Base-by-base conservation (phyloP, 805 yeast species). In the Yarrowia sp. region DNA sequence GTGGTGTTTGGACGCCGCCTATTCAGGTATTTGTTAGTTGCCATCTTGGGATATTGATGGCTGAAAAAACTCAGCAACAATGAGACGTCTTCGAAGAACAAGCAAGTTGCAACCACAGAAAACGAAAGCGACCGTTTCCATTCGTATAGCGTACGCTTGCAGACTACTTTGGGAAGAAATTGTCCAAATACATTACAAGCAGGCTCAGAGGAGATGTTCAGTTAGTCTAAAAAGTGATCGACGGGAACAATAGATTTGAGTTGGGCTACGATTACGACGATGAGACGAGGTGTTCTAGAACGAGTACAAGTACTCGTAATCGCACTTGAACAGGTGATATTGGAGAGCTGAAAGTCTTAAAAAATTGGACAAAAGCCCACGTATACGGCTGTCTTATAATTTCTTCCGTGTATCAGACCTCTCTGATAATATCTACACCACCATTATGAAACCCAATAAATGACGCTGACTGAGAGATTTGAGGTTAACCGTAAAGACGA, bases 391-490 rank as follows among this genome's bases (percentile, higher is more conserved):
- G 30, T 24, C 30, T 24, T 24, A 24, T 24, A 24, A 24, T 24
- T 24, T 24, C 30, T 7, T 5, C 30, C 30, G 30, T 24, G 0
- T 24, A 24, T n/a, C 30, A 24, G 7, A 1, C 30, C 30, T 24
- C 30, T 24, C n/a, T 24, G 30, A 24, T 24, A 24, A 24, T 24
- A 24, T 24, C 30, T 24, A 1, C 30, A 24, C 30, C 30, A 24
- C 30, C 30, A 24, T 24, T 7, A 24, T 24, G 30, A 52, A 52
- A 52, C 43, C 19, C 58, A 52, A 52, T 36, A 52, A 52, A 52
- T 34, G 42, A 52, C 56, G 42, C 56, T 52, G 56, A 19, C 58
- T 38, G 30, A 33, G 43, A 52, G 58, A 52, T 19, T 52, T 38
- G 58, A 52, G 58, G 58, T 52, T 36, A 52, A 52, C 20, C 30